Conservation (phyloP, 768 basidiomycete species). For the Exidia glandulosa region DNA sequence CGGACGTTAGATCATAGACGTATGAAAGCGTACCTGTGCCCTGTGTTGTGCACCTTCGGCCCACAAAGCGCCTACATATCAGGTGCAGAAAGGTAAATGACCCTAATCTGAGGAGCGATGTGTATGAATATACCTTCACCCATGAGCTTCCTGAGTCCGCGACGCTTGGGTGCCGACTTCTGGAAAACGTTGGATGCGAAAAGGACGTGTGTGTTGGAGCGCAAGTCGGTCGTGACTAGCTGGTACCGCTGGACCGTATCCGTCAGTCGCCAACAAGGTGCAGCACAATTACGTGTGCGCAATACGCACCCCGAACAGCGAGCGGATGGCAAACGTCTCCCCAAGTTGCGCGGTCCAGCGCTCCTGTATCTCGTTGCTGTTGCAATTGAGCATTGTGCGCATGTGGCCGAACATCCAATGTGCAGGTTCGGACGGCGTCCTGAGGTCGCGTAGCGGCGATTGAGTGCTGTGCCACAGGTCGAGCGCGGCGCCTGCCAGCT, state of each 20-base stretch:
- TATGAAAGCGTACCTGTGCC: neutral
- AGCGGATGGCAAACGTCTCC: neutral
- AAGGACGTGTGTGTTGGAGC: conserved; percentile 55
- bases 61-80: neutral
- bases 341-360: neutral
- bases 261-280: too few relatives aligned
- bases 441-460: neutral
- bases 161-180: conserved; percentile 36
- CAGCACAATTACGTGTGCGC: too few relatives aligned
- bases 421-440: neutral
- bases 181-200: conserved; percentile 43
- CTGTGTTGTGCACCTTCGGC: conserved; percentile 15
- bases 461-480: too few relatives aligned
- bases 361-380: neutral
- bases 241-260: conserved; percentile 18
- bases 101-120: neutral
- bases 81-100: neutral
- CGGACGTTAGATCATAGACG: neutral
- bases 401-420: neutral
- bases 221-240: conserved; percentile 48
- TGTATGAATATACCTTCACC: conserved; percentile 18
- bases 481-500: too few relatives aligned
- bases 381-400: neutral
- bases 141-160: conserved; percentile 29
- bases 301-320: neutral